These are phyloP conservation scores for Dimocarpus longan DNA, from an alignment of 345 rosid species.

Conservation along the genomic window DNA sequence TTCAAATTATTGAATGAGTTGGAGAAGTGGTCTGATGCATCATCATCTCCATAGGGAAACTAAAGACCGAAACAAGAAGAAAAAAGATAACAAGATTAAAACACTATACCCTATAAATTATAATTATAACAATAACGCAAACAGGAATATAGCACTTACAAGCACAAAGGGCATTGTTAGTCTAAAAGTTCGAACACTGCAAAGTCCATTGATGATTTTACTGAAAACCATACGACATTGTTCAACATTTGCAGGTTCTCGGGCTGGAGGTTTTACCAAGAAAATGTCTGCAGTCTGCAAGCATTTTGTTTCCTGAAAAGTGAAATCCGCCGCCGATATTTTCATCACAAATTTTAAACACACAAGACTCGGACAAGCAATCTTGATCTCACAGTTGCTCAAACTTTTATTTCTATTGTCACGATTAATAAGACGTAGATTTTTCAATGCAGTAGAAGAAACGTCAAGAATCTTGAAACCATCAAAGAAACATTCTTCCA, in stretches of 20 bases:
- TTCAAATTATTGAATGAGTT: too few relatives aligned
- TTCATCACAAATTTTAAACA: neutral
- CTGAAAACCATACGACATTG: neutral
- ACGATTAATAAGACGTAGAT: neutral
- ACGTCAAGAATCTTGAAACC: neutral
- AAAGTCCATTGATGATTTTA: neutral
- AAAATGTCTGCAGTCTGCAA: neutral
- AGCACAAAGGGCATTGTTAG: neutral
- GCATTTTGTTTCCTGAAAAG: neutral
- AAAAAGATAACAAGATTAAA: neutral
- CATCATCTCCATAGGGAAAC: too few relatives aligned
- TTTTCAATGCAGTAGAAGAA: neutral
- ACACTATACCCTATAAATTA: too few relatives aligned
- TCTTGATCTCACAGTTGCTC: neutral
- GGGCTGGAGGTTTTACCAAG: neutral
- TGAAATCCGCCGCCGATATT: neutral
- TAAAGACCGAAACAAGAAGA: too few relatives aligned
- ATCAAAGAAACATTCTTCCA: neutral
- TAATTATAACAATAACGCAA: too few relatives aligned
- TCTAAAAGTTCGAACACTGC: neutral
- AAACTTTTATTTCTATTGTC: neutral
- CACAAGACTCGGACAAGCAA: constrained; percentile 6
- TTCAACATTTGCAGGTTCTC: neutral
- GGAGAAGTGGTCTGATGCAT: too few relatives aligned
- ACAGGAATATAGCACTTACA: neutral